Base-by-base conservation (phyloP, 1,284 basidiomycete species). In the Heterobasidion occidentale region DNA sequence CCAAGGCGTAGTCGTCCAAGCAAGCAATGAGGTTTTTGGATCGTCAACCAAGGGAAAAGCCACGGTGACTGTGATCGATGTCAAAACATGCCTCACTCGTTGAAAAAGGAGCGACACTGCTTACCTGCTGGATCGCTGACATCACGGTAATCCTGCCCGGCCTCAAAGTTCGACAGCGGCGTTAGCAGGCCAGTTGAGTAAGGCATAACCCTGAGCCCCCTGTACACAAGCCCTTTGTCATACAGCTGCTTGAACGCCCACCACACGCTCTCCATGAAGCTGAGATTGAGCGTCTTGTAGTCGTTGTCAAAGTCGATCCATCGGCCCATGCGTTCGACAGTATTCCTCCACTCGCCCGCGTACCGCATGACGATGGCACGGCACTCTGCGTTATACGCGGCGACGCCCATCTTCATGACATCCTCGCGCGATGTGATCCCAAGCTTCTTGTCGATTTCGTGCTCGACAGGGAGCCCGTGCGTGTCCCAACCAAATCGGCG, bases 241-340 rank as follows among this genome's bases (percentile, higher is more conserved):
- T 87, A 95, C 14, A 99, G 81, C 70, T 94, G 86, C 58, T 86
- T 80, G 74, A 99, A 99, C n/a, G 93, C 96, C 97, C 97, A 99
- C 97, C 97, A 99, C 14, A 98, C 93, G 49, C 86, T 89, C 77
- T 99, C 97, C 97, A 99, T 99, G 72, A 94, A 99, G 20, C 83
- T 78, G 7, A 86, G 74, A 70, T 99, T 92, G 61, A 99, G 81
- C 12, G 97, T 99, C 77, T 98, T 98, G 83, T 99, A 99, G 64
- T 97, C 97, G 63, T 97, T 92, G 74, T 99, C 97, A 68, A 99
- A 99, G 73, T 99, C 97, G 74, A 99, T 99, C 97, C 97, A 99
- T 60, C 97, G 85, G 45, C 96, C 97, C 88, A 99, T 96, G 61
- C 97, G 86, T 72, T 98, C 96, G 58, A 99, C 96, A 6, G 94